Evolutionary conservation across 495 filamentous ascomycete species (phyloP), one percentile per base, ranked within the genome.

Genomic region (Hyaloscypha hepaticicola): DNA sequence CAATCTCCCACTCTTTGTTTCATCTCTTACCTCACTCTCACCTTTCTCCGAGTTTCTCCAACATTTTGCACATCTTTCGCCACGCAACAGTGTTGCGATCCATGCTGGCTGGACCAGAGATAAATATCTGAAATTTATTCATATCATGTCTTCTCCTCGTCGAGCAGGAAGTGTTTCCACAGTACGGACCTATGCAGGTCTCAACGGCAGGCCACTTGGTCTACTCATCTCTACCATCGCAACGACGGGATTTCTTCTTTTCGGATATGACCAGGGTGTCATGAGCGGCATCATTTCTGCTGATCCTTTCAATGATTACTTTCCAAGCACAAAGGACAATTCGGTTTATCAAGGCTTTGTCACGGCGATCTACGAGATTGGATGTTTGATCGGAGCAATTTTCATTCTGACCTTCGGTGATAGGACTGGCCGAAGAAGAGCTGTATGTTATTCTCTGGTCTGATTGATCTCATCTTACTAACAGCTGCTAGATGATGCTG

Each of bases 281-380:
- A 95, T 94, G 91, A 86, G 82, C 66, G 90, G 91, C 59, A 93
- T 95, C 69, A 92, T 94, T 66, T 87, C 85, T 50, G 85, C 90
- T 0, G 76, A 79, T 0, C 83, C 84, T 11, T 96, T 96, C 78
- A 88, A 87, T 74, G 68, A 83, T 28, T 79, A 87, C 19, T 92
- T 94, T 70, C 83, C 84, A 14, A 86, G 86, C 49, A 90, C 88
- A 1, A 80, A 80, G 56, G 76, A 80, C 67, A 61, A 66, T 48
- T 76, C 85, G 5, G 87, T 86, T 1, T 91, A 91, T 85, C 89
- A 93, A 72, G 91, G 89, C 29, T 78, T 90, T 22, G 88, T 94
- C 16, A 94, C 91, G 2, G 89, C 91, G 3, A 90, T 96, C 50
- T 95, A 93, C 72, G 90, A 93, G 69, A 81, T 93, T 41, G 91